These are phyloP conservation scores for Aureobasidium sp. DNA, from an alignment of 2,329 filamentous ascomycete species.

Conservation along the genomic window DNA sequence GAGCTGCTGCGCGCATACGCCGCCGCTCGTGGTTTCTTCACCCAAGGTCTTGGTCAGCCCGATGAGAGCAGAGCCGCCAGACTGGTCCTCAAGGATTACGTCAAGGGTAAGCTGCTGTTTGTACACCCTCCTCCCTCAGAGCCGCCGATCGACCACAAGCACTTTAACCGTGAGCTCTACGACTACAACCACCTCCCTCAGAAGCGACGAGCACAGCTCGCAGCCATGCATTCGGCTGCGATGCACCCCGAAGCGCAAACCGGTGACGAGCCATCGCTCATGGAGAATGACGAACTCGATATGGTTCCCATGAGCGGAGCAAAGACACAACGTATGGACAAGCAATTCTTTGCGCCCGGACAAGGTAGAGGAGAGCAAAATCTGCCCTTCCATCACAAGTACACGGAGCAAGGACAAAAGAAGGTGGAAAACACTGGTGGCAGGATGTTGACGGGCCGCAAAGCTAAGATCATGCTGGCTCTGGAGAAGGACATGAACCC, in stretches of 20 bases:
- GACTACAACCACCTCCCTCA: slow-evolving; percentile 73
- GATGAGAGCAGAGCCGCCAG: slow-evolving; percentile 89
- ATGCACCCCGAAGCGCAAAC: slow-evolving; percentile 23
- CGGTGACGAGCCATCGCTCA: slow-evolving; percentile 30
- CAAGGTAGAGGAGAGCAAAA: slow-evolving; percentile 57
- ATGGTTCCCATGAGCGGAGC: slow-evolving; percentile 47
- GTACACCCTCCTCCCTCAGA: slow-evolving; percentile 76
- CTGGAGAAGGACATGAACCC: slow-evolving; percentile 80
- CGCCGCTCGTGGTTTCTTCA: slow-evolving; percentile 81
- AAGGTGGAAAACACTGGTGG: slow-evolving; percentile 30
- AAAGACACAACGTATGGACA: slow-evolving; percentile 74
- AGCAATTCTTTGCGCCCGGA: slow-evolving; percentile 73
- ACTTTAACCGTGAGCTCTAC: slow-evolving; percentile 89
- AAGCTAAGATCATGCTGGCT: slow-evolving; percentile 72
- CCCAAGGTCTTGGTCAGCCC: slow-evolving; percentile 79
- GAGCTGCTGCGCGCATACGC: slow-evolving; percentile 85
- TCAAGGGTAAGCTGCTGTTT: slow-evolving; percentile 89
- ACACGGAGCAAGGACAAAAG: slow-evolving; percentile 67
- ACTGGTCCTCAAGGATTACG: slow-evolving; percentile 91
- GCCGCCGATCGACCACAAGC: slow-evolving; percentile 55
- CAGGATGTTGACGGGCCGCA: slow-evolving; percentile 74
- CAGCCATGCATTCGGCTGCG: slow-evolving; percentile 29
- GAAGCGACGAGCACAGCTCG: slow-evolving; percentile 64
- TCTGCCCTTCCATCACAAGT: slow-evolving; percentile 84
- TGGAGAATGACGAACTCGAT: slow-evolving; percentile 43